Percentiles rank a stretch among this genome's conserved stretches.
phyloP scores from a whole-genome alignment of 1,284 basidiomycete genomes.

The Hymenochaete sp. region DNA sequence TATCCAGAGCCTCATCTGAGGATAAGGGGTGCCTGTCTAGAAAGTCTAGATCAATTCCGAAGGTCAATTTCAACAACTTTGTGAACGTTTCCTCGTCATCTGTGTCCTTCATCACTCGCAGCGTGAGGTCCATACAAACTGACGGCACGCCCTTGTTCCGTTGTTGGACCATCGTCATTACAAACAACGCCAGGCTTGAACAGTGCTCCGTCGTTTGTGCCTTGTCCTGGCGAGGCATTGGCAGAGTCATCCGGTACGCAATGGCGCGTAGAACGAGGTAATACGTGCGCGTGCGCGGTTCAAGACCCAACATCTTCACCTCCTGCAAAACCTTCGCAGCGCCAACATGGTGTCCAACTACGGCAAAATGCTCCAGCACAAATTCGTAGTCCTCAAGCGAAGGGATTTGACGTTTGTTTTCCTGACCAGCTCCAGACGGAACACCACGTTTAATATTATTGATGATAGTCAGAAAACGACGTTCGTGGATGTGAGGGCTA shows the following conservation, averaged over 20 bases:
- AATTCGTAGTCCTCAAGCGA: slow-evolving; percentile 62
- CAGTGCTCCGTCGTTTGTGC: slow-evolving; percentile 29
- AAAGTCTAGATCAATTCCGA: slow-evolving; percentile 64
- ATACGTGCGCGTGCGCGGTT: slow-evolving; percentile 47
- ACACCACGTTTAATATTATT: slow-evolving; percentile 55
- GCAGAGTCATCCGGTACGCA: slow-evolving; percentile 53
- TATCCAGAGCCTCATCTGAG: slow-evolving; percentile 23
- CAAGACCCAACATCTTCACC: slow-evolving; percentile 35
- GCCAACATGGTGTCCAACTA: slow-evolving; percentile 55
- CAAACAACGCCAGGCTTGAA: slow-evolving; percentile 36
- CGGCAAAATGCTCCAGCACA: slow-evolving; percentile 62
- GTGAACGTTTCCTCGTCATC: slow-evolving; percentile 46
- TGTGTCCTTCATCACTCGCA: slow-evolving; percentile 61
- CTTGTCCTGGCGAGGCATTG: slow-evolving; percentile 34
- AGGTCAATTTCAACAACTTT: slow-evolving; percentile 50
- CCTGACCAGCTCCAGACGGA: too few relatives aligned
- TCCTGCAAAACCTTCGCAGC: slow-evolving; percentile 53
- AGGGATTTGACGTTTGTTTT: too few relatives aligned
- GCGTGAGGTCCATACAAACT: slow-evolving; percentile 50
- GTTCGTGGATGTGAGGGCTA: slow-evolving; percentile 45
- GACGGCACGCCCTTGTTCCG: slow-evolving; percentile 42
- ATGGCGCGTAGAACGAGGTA: slow-evolving; percentile 58
- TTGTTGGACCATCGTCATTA: slow-evolving; percentile 49
- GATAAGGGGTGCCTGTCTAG: slow-evolving; percentile 56
- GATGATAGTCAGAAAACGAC: slow-evolving; percentile 54